Base-by-base conservation (phyloP, 2,329 filamentous ascomycete species). In the Triangularia verruculosa region DNA sequence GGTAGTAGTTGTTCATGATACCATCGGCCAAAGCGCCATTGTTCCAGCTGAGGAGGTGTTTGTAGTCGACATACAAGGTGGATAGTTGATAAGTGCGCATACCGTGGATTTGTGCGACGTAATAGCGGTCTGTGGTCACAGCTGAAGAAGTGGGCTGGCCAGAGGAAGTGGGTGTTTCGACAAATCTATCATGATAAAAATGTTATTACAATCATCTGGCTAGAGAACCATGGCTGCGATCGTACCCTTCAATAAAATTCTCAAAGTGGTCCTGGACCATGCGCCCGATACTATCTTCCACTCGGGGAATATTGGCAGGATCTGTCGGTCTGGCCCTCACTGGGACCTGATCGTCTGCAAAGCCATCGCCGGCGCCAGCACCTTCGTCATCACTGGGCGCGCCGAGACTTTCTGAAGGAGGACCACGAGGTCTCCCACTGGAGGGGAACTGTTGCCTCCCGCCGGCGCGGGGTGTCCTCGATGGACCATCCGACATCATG, bases 1-100 rank as follows among this genome's bases (percentile, higher is more conserved):
- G 91, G 77, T 97, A 98, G 81, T 97, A 98, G 73, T 96, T 90
- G 71, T 88, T 89, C 69, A 93, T 89, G 66, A 98, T 90, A 58
- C 92, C 94, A 66, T 92, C 89, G 51, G 94, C 92, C 59, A 99
- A 80, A 63, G 90, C 88, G 60, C 90, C 91, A 69, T 93, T 90
- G 71, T 90, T 88, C 75, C 89, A 89, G 34, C 87, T 84, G 62
- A 88, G 85, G 28, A 99, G 80, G 76, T 99, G 95, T 69, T 88
- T 91, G 78, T 89, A 95, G 78, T 96, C 92, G 72, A 96, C 86
- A 74, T 95, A 96, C 63, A 95, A 86, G 5, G 91, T 95, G 1
- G 91, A 94, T n/a, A 94, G 83, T 67, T 87, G 82, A 74, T 89
- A 90, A 22, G 83, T 83, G 63, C 86, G 84, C 82, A 96, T 87